These are phyloP conservation scores for Yamadazyma philogaea DNA, from an alignment of 805 yeast species.

Conservation along the genomic window DNA sequence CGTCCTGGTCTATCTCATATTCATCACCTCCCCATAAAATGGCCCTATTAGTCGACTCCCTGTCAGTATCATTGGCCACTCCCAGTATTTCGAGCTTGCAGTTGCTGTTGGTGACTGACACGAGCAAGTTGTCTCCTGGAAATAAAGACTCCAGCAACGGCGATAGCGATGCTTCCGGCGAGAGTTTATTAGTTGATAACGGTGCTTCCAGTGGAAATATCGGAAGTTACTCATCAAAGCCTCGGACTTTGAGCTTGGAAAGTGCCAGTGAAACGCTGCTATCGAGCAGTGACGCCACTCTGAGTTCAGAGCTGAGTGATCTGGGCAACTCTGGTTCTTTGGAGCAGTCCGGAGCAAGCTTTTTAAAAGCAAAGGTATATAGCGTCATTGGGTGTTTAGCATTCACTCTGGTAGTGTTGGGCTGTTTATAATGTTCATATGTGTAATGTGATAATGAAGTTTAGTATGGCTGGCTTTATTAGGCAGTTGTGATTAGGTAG, in stretches of 20 bases:
- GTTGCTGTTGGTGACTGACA: slow-evolving; percentile 7
- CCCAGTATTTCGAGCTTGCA: slow-evolving; percentile 6
- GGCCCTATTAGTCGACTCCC: slow-evolving; percentile 5
- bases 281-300: slow-evolving; percentile 1
- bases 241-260: slow-evolving; percentile 12
- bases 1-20: not conserved
- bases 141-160: not conserved
- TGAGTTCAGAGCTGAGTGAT: not conserved
- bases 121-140: not conserved
- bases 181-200: slow-evolving; percentile 4
- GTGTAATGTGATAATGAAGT: slow-evolving; percentile 5
- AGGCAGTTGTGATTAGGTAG: too few relatives aligned
- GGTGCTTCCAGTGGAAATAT: not conserved
- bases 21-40: not conserved
- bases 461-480: too few relatives aligned
- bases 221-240: slow-evolving; percentile 10
- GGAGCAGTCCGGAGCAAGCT: slow-evolving; percentile 3
- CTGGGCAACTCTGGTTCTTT: slow-evolving; percentile 7
- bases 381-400: slow-evolving; percentile 3
- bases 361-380: slow-evolving; percentile 1
- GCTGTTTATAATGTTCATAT: slow-evolving; percentile 10
- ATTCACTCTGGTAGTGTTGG: slow-evolving; percentile 4
- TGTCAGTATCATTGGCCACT: not conserved
- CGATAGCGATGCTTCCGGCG: not conserved
- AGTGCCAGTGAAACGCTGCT: slow-evolving; percentile 15